Evolutionary conservation across 305 asterid species (phyloP).

Genomic region (Salvia sclarea): DNA sequence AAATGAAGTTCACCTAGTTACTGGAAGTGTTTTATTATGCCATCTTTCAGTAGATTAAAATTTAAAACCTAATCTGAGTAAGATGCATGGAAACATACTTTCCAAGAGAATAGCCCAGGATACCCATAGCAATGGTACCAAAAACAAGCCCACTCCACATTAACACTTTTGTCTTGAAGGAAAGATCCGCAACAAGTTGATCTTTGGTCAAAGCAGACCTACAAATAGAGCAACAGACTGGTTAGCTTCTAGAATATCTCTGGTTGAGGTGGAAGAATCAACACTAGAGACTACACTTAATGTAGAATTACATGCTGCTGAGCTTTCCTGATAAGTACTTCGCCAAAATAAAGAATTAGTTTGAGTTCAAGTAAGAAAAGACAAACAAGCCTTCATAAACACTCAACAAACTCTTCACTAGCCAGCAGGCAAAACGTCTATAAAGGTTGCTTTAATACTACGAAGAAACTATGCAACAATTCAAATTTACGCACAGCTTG

Average conservation of each 20-base stretch:
- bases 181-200: constrained; percentile 69
- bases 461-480: no score
- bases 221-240: constrained; percentile 27
- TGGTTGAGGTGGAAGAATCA: constrained; percentile 23
- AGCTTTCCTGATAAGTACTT: constrained; percentile 15
- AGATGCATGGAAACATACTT: constrained; percentile 48
- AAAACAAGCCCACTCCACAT: constrained; percentile 74
- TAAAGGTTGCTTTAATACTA: neutral
- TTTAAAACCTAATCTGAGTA: constrained; percentile 15
- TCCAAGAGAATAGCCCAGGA: constrained; percentile 70
- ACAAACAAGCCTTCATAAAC: neutral
- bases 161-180: constrained; percentile 57
- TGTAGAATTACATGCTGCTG: constrained; percentile 3
- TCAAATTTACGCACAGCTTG: neutral
- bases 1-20: neutral
- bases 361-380: neutral
- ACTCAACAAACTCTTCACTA: neutral
- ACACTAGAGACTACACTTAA: constrained; percentile 1
- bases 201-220: constrained; percentile 77
- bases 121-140: constrained; percentile 69
- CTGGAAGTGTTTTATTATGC: neutral
- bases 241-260: constrained; percentile 28
- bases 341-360: constrained; percentile 10
- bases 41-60: constrained; percentile 1
- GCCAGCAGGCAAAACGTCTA: neutral